These are phyloP conservation scores for Rhizoclosmatium sp. DNA, from an alignment of 192 early-diverging fungal genomes.

Conservation along the genomic window DNA sequence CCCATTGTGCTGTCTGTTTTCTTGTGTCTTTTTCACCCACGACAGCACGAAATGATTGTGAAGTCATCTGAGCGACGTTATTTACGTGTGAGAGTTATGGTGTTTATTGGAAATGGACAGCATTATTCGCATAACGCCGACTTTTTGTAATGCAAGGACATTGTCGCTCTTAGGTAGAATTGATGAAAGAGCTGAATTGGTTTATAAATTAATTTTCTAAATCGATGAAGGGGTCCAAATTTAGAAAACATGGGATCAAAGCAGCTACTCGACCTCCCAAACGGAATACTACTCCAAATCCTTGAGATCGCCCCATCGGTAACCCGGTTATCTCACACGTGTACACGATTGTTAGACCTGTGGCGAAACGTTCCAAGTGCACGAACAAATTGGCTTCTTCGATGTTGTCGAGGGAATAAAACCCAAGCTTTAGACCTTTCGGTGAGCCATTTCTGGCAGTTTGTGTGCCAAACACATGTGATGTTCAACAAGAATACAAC, in stretches of 20 bases:
- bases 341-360: background rate
- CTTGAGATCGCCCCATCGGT: constrained; percentile 12
- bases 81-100: no score
- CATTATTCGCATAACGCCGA: no score
- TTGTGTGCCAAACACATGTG: background rate
- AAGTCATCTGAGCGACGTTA: no score
- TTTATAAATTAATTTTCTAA: no score
- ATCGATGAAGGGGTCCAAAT: background rate
- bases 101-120: no score
- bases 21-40: background rate
- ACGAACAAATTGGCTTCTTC: constrained; percentile 17
- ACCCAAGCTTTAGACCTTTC: constrained; percentile 12
- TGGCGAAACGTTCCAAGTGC: constrained; percentile 7
- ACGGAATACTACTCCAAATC: background rate
- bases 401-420: constrained; percentile 1
- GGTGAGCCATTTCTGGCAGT: background rate
- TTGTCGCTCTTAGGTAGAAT: no score
- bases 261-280: background rate
- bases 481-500: background rate
- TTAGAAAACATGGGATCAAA: background rate
- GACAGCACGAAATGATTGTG: no score
- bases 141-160: no score
- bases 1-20: background rate
- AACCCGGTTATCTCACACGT: constrained; percentile 1
- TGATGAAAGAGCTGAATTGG: no score